Base-by-base conservation (phyloP, 768 basidiomycete genomes). In the Mrakia gelida region DNA sequence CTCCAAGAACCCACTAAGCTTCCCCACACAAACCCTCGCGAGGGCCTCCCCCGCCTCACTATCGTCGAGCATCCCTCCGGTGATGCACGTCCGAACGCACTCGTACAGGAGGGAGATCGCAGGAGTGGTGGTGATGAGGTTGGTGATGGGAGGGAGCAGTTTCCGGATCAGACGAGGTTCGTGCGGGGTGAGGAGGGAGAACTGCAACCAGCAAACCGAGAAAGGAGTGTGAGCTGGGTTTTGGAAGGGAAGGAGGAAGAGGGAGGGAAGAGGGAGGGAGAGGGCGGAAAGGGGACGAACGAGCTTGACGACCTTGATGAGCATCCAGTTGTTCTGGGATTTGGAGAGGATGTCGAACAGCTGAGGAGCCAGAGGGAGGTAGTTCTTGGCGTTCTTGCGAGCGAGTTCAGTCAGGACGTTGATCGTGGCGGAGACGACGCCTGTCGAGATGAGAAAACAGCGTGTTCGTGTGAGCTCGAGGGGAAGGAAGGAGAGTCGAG, bases 291-390 rank as follows among this genome's bases (percentile, higher is more conserved):
- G 38, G 71, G 30, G 62, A 82, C 88, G 81, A 84, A 95, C 96
- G 84, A 98, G 85, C 85, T 99, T 99, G 83, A 98, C 91, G 75
- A 98, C 91, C 85, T 99, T 99, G 84, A 99, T 99, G 78, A 99
- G 88, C 93, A 98, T 96, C 97, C 97, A 99, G 81, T 99, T 99
- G 84, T 99, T 98, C 15, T 92, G 92, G 16, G 94, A 94, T 2
- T 91, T 94, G 0, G 94, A 97, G 78, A 99, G 86, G 16, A 98
- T 88, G 81, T 92, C 93, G 84, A 98, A 99, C 75, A 98, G 84
- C 81, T 92, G 92, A 15, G 97, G 97, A 2, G 96, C 97, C 59
- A 99, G 85, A 5, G 90, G 87, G 11, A 99, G 87, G 82, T 94
- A 95, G 79, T 92, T 92, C 78, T 86, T 85, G 11, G 95, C 94